A percentile compares a stretch with the other conserved stretches of the same genome.
phyloP scores from a whole-genome alignment of 2,329 filamentous ascomycete genomes.

The Stylonectria norvegica region DNA sequence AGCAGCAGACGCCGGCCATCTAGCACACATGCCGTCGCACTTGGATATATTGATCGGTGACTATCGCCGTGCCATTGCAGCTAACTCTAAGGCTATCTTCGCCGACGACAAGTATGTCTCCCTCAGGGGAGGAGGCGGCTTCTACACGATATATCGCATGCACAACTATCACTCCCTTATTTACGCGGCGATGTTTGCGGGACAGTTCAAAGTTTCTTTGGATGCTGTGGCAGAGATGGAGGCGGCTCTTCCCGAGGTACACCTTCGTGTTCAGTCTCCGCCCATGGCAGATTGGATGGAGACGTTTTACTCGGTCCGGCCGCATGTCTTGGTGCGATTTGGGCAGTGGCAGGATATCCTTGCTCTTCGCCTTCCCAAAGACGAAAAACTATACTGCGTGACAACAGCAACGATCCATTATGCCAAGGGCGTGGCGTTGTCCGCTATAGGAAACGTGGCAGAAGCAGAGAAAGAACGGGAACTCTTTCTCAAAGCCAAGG shows the following conservation, averaged over 20 bases:
- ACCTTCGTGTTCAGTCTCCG: slow-evolving; percentile 45
- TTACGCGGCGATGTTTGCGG: slow-evolving; percentile 74
- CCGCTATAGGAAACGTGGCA: slow-evolving; percentile 51
- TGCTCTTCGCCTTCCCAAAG: slow-evolving; percentile 49
- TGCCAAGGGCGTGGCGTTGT: slow-evolving; percentile 62
- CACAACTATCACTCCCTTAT: slow-evolving; percentile 71
- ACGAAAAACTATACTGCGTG: slow-evolving; percentile 58
- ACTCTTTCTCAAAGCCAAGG: slow-evolving; percentile 48
- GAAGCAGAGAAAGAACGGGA: slow-evolving; percentile 49
- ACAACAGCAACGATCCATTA: slow-evolving; percentile 67
- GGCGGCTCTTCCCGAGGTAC: slow-evolving; percentile 54
- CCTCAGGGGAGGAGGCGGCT: slow-evolving; percentile 56
- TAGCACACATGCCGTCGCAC: slow-evolving; percentile 72
- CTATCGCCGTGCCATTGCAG: slow-evolving; percentile 58
- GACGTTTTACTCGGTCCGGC: slow-evolving; percentile 59
- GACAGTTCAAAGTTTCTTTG: slow-evolving; percentile 57
- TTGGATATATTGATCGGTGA: slow-evolving; percentile 69
- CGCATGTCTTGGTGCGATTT: slow-evolving; percentile 69
- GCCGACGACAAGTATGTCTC: slow-evolving; percentile 64
- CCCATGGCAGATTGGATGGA: slow-evolving; percentile 76
- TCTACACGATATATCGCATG: slow-evolving; percentile 69
- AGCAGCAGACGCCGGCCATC: slow-evolving; percentile 64
- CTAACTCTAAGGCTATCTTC: slow-evolving; percentile 58
- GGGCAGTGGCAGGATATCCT: slow-evolving; percentile 66
- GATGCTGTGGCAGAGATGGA: slow-evolving; percentile 58